phyloP scores from a whole-genome alignment of 305 asterid species.

The Rubia peregrina region DNA sequence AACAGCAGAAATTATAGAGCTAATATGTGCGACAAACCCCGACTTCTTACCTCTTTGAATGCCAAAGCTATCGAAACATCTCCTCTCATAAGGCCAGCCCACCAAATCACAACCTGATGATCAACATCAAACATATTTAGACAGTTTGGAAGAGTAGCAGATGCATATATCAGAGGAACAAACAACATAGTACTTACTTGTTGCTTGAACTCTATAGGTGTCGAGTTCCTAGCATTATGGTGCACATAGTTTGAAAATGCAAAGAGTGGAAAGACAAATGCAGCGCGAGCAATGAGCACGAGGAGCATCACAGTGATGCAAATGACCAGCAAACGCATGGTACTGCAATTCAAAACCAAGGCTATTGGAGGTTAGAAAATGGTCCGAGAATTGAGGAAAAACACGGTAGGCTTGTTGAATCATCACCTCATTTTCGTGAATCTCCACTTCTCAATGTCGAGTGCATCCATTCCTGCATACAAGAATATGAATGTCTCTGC shows the following conservation, averaged over 20 bases:
- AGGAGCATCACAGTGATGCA: constrained; percentile 50
- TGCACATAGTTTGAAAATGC: constrained; percentile 64
- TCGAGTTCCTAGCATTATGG: constrained; percentile 39
- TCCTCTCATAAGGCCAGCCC: constrained; percentile 99
- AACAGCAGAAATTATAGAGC: too few relatives aligned
- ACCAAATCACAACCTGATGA: constrained; percentile 64
- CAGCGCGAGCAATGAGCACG: constrained; percentile 81
- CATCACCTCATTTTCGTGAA: constrained; percentile 58
- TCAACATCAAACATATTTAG: neutral
- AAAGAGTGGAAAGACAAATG: constrained; percentile 86
- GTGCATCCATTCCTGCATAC: constrained; percentile 95
- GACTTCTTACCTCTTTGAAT: constrained; percentile 66
- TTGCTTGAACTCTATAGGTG: constrained; percentile 53
- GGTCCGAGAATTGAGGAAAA: neutral
- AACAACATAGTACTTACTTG: constrained; percentile 40
- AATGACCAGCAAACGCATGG: constrained; percentile 43
- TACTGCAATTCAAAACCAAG: constrained; percentile 27
- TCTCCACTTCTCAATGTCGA: constrained; percentile 85
- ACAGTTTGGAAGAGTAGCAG: neutral
- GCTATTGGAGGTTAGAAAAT: neutral
- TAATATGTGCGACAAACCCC: too few relatives aligned
- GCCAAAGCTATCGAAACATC: constrained; percentile 97
- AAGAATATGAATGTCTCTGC: constrained; percentile 88
- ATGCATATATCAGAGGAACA: neutral
- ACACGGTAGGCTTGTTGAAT: neutral